A percentile compares a stretch with the other conserved stretches of the same genome.
These are phyloP conservation scores for Neurospora sp. DNA, from an alignment of 495 filamentous ascomycete genomes.

Conservation along the genomic window DNA sequence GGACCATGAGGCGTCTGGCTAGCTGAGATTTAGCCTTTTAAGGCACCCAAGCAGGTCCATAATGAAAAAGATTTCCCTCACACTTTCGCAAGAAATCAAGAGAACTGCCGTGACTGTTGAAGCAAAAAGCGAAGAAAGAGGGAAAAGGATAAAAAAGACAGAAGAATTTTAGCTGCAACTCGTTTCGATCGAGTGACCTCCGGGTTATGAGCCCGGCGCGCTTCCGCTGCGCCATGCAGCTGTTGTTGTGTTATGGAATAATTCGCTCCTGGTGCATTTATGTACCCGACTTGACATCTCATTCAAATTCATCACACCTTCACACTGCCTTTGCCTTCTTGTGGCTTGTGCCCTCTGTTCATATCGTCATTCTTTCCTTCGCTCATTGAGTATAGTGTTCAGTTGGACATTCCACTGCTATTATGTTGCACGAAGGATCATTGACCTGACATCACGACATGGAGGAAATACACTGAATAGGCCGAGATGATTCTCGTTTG, in stretches of 20 bases:
- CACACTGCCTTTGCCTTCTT: background rate
- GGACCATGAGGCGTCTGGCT: too few species aligned
- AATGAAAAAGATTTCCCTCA: too few species aligned
- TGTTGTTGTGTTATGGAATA: background rate
- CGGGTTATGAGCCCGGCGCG: conserved; percentile 11
- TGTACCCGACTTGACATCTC: too few species aligned
- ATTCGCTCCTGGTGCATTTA: background rate
- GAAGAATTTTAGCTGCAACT: conserved; percentile 2
- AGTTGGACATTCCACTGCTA: background rate
- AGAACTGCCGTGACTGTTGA: background rate
- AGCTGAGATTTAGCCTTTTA: too few species aligned
- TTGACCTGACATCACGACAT: background rate
- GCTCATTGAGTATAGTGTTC: background rate
- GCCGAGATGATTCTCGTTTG: background rate
- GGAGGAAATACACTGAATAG: background rate
- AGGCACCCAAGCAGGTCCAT: too few species aligned
- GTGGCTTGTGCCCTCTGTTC: background rate
- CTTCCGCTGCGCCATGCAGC: conserved; percentile 10
- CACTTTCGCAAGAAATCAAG: background rate
- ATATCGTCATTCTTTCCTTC: background rate
- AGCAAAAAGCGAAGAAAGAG: background rate
- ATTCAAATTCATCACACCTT: background rate
- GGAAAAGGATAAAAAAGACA: background rate
- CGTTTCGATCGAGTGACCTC: conserved; percentile 9
- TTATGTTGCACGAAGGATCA: background rate